A percentile compares a stretch with the other conserved stretches of the same genome.
Evolutionary conservation across 257 asterid genomes (phyloP).

Genomic region (Linaria vulgaris): DNA sequence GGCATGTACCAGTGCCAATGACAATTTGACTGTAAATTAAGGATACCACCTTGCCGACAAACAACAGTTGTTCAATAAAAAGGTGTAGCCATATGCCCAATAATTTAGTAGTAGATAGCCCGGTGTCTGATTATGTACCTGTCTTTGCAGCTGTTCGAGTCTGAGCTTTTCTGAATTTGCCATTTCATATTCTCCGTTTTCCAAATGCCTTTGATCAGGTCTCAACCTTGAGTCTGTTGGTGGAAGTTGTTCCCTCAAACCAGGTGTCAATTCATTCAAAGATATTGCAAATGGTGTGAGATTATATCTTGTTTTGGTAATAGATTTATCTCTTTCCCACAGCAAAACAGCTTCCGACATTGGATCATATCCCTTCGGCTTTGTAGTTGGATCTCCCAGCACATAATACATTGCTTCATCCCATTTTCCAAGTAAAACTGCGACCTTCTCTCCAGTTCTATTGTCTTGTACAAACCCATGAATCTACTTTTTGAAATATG

Average conservation of each 20-base stretch:
- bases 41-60: no score
- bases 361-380: slow-evolving; percentile 97
- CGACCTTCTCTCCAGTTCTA: slow-evolving; percentile 90
- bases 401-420: slow-evolving; percentile 97
- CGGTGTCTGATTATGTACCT: slow-evolving; percentile 42
- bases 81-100: no score
- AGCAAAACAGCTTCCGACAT: slow-evolving; percentile 88
- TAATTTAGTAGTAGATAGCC: no score
- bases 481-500: slow-evolving; percentile 44
- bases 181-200: slow-evolving; percentile 91
- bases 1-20: no score
- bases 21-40: no score
- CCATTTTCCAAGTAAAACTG: slow-evolving; percentile 93
- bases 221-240: slow-evolving; percentile 94
- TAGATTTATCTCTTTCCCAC: slow-evolving; percentile 91
- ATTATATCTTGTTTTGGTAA: slow-evolving; percentile 83
- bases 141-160: slow-evolving; percentile 98
- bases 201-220: slow-evolving; percentile 96
- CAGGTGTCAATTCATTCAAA: slow-evolving; percentile 82
- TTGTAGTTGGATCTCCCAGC: slow-evolving; percentile 86
- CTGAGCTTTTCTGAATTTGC: slow-evolving; percentile 96
- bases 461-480: slow-evolving; percentile 99
- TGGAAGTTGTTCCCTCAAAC: slow-evolving; percentile 70
- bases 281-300: slow-evolving; percentile 94
- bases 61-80: no score